Evolutionary conservation across 1,139 yeast genomes (phyloP), one percentile per base, ranked within the genome.

Genomic region (Taphrina communis): DNA sequence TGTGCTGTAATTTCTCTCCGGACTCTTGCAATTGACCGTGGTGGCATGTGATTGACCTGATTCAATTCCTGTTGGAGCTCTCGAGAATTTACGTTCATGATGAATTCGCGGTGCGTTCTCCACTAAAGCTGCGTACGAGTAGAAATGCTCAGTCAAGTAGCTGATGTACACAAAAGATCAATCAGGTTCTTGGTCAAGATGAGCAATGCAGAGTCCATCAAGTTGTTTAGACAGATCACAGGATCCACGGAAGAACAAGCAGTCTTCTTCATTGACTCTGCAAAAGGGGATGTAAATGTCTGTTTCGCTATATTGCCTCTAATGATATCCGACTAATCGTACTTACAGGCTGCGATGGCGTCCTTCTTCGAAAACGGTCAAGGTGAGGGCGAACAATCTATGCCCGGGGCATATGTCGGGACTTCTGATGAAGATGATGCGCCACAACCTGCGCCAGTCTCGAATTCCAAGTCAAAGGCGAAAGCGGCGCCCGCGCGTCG

Each of bases 231-330:
- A 17, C 38, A 6, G 11, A 44, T 63, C 48, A 63, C 67, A 9
- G 61, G 67, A 9, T 11, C 61, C 9, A 36, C 19, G 17, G 67
- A 53, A 7, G 61, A 31, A 19, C 36, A 63, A 38, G 61, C 61
- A 11, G 39, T 19, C 9, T 42, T 42, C 53, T 63, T 42, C 31
- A 19, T 63, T 7, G 61, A 53, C 19, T 19, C 61, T 17, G 39
- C 55, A 7, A 46, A 63, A 38, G 67, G 67, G 11, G 67, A 63
- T 50, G 31, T 63, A 17, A 36, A 55, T 36, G 67, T 63, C 14
- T 42, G 59, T 62, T 36, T 39, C 8, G 36, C 36, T 6, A 14
- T 8, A 50, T 2, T 12, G 9, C n/a, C 12, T 21, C 36, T 9
- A 8, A 21, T 25, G n/a, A 6, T 36, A n/a, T 21, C 12, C 36